These are phyloP conservation scores for Zangia roseola DNA, from an alignment of 768 basidiomycete species.

Conservation along the genomic window DNA sequence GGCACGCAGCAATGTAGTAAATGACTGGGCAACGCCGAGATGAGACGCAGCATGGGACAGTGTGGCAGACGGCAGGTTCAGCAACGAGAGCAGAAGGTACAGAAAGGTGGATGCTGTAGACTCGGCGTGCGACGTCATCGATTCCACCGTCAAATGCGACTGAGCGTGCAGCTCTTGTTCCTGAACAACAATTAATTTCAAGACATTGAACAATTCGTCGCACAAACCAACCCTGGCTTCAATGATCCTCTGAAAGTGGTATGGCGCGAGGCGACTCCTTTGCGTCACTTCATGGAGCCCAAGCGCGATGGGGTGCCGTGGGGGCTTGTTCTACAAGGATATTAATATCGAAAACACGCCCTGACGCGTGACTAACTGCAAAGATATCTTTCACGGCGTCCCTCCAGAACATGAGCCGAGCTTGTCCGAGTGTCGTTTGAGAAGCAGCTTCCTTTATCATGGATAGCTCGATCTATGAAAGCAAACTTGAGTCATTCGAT, in stretches of 20 bases:
- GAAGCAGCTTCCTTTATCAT: constrained; percentile 76
- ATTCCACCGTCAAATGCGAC: constrained; percentile 64
- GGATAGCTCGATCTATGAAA: constrained; percentile 69
- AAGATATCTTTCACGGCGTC: constrained; percentile 70
- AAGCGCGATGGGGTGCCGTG: constrained; percentile 77
- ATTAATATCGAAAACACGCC: constrained; percentile 10
- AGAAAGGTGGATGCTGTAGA: constrained; percentile 76
- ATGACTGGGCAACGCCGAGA: constrained; percentile 70
- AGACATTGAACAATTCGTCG: constrained; percentile 4
- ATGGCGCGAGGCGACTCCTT: constrained; percentile 52
- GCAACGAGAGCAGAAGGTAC: constrained; percentile 71
- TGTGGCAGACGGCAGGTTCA: constrained; percentile 53
- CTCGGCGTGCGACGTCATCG: constrained; percentile 72
- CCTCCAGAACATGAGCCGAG: constrained; percentile 86
- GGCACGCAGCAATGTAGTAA: constrained; percentile 69
- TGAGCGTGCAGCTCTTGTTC: constrained; percentile 65
- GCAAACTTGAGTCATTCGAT: constrained; percentile 5
- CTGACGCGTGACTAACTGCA: constrained; percentile 46
- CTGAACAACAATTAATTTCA: constrained; percentile 37
- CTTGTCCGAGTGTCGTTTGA: constrained; percentile 70
- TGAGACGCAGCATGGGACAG: constrained; percentile 81
- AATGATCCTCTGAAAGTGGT: constrained; percentile 80
- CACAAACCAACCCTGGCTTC: constrained; percentile 69
- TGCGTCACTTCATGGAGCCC: constrained; percentile 62
- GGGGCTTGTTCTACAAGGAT: constrained; percentile 61